Evolutionary conservation across 345 rosid genomes (phyloP).

Genomic region (Citrus sp.): DNA sequence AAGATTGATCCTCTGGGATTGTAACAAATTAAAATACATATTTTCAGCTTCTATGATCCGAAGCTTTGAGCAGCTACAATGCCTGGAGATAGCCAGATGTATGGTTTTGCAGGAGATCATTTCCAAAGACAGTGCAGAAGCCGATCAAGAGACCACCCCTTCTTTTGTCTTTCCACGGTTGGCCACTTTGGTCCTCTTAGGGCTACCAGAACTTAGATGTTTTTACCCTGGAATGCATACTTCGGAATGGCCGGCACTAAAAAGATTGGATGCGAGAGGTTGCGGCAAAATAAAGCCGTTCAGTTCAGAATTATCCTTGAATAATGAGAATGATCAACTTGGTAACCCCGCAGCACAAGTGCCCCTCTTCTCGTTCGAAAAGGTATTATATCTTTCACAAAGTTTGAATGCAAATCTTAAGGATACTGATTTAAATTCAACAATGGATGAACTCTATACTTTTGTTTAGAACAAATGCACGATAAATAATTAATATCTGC

Average conservation of each 20-base stretch:
- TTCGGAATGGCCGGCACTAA: conserved; percentile 20
- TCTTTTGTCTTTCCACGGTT: conserved; percentile 22
- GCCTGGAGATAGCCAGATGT: rapidly evolving
- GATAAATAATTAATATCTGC: no score
- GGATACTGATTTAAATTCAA: no score
- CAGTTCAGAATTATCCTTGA: not conserved
- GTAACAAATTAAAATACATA: not conserved
- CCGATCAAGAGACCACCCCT: not conserved
- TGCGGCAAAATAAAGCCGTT: not conserved
- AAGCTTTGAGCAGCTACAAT: not conserved
- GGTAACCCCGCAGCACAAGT: not conserved
- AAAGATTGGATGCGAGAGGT: not conserved
- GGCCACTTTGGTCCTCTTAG: not conserved
- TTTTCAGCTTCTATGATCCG: not conserved
- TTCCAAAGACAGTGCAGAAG: conserved; percentile 5
- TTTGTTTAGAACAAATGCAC: no score
- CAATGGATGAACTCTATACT: no score
- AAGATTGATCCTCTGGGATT: not conserved
- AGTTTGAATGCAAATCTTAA: no score
- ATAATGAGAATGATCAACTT: not conserved
- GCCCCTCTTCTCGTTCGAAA: not conserved
- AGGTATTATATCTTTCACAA: conserved; percentile 7
- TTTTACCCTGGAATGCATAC: conserved; percentile 23
- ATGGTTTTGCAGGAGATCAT: not conserved
- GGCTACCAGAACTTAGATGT: conserved; percentile 3